These are phyloP conservation scores for Suillus cothurnatus DNA, from an alignment of 768 basidiomycete genomes.

Conservation along the genomic window DNA sequence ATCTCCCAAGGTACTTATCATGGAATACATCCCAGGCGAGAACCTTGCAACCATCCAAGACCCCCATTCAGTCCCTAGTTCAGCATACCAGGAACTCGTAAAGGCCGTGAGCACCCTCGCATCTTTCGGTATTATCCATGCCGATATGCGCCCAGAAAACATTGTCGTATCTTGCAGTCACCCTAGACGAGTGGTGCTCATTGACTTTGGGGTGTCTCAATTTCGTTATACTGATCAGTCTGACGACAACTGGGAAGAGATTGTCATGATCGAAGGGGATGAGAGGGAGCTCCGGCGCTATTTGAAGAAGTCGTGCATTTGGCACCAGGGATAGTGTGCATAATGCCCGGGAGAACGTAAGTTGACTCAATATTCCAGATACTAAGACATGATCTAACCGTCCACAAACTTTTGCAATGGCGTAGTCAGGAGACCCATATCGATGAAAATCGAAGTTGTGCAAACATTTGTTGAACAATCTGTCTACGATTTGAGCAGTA, in stretches of 20 bases:
- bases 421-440: too few species aligned
- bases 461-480: too few species aligned
- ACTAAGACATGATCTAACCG: not conserved
- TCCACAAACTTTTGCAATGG: not conserved
- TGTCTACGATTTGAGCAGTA: too few species aligned
- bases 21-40: constrained; percentile 7
- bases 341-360: not conserved
- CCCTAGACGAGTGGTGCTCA: not conserved
- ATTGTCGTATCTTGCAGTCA: not conserved
- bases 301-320: not conserved
- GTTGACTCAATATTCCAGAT: not conserved
- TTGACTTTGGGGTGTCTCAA: not conserved
- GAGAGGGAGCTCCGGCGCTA: not conserved
- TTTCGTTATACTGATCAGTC: not conserved
- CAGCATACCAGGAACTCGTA: not conserved
- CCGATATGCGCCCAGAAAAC: not conserved
- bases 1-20: not conserved
- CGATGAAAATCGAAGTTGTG: too few species aligned
- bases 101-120: not conserved
- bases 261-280: not conserved
- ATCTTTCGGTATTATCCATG: not conserved
- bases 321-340: not conserved
- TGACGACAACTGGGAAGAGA: not conserved
- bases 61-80: not conserved
- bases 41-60: not conserved